Conservation (phyloP, 768 basidiomycete species). For the Lactarius quietus region DNA sequence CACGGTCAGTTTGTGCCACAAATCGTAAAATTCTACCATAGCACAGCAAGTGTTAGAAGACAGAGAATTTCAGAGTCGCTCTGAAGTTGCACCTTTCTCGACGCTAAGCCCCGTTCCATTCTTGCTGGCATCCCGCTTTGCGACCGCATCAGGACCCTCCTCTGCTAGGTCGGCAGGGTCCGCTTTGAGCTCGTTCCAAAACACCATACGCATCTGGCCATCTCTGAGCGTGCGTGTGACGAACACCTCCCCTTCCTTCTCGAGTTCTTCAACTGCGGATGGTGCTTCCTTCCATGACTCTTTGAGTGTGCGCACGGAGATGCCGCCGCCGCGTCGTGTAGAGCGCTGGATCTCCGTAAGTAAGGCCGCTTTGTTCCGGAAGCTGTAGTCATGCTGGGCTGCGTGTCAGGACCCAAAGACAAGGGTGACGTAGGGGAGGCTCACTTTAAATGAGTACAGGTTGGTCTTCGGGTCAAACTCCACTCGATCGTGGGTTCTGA, state of each 20-base stretch:
- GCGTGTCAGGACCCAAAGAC: slow-evolving; percentile 10
- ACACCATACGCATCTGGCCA: slow-evolving; percentile 78
- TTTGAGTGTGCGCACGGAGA: slow-evolving; percentile 78
- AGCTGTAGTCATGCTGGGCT: slow-evolving; percentile 76
- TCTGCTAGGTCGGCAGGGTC: slow-evolving; percentile 30
- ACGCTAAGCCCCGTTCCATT: slow-evolving; percentile 67
- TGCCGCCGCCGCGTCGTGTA: slow-evolving; percentile 78
- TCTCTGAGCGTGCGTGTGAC: slow-evolving; percentile 86
- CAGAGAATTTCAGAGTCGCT: background rate
- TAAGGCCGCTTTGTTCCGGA: slow-evolving; percentile 79
- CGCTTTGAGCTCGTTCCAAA: slow-evolving; percentile 86
- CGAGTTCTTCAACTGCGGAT: slow-evolving; percentile 81
- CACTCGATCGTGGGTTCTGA: slow-evolving; percentile 77
- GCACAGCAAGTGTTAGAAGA: background rate
- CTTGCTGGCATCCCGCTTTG: slow-evolving; percentile 36
- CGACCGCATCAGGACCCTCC: slow-evolving; percentile 18
- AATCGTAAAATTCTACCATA: slow-evolving; percentile 70
- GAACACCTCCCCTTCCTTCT: slow-evolving; percentile 82
- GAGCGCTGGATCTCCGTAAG: slow-evolving; percentile 84
- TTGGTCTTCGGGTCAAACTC: slow-evolving; percentile 79
- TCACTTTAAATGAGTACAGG: slow-evolving; percentile 81
- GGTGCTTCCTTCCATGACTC: slow-evolving; percentile 92
- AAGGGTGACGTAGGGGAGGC: slow-evolving; percentile 26
- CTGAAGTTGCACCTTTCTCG: slow-evolving; percentile 62
- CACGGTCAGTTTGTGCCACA: slow-evolving; percentile 83